Conservation (phyloP, 2,329 filamentous ascomycete genomes). For the Beauveria australis region DNA sequence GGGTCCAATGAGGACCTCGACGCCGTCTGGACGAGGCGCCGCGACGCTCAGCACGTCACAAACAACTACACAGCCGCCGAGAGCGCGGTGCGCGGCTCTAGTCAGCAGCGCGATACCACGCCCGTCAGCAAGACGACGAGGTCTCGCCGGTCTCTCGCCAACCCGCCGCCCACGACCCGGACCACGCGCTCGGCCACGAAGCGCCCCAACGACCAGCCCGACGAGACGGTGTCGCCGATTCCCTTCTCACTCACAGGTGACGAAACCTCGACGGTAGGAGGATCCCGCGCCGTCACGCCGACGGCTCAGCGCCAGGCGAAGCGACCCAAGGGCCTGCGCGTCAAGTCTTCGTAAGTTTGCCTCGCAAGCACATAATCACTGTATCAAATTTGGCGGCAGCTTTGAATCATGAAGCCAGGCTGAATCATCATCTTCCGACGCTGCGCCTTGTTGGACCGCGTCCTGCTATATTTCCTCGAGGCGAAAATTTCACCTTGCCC, state of each 20-base stretch:
- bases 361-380: background rate
- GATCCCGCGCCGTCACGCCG: constrained; percentile 55
- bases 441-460: background rate
- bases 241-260: constrained; percentile 41
- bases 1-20: constrained; percentile 20
- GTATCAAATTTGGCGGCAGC: background rate
- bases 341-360: constrained; percentile 60
- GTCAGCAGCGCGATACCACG: constrained; percentile 22
- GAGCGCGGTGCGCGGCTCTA: constrained; percentile 30
- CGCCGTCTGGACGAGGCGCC: constrained; percentile 26
- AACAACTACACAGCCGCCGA: constrained; percentile 26
- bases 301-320: constrained; percentile 46
- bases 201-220: constrained; percentile 46
- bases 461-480: background rate
- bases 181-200: constrained; percentile 44
- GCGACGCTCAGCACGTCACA: constrained; percentile 32
- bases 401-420: background rate
- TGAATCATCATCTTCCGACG: background rate
- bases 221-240: constrained; percentile 45
- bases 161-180: constrained; percentile 27
- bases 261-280: constrained; percentile 36
- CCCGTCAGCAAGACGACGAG: constrained; percentile 25
- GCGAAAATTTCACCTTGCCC: constrained; percentile 5
- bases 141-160: constrained; percentile 28
- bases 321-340: constrained; percentile 53